Evolutionary conservation across 2,329 filamentous ascomycete genomes (phyloP).

Genomic region (Paraphaeosphaeria minitans): DNA sequence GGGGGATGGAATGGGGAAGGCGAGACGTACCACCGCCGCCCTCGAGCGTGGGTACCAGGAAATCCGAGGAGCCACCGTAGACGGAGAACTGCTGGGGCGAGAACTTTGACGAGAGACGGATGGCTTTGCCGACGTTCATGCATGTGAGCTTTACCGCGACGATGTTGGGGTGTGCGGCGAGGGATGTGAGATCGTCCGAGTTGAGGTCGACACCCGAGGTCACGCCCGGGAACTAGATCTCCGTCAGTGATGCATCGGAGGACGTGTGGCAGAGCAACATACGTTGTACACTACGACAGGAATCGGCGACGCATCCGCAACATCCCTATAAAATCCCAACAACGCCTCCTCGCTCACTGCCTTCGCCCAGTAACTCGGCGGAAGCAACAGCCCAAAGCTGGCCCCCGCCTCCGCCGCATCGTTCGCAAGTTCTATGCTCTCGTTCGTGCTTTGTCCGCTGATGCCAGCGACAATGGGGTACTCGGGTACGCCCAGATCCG

Average conservation of each 20-base stretch:
- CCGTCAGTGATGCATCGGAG: background rate
- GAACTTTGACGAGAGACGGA: conserved; percentile 59
- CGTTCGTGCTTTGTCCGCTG: conserved; percentile 39
- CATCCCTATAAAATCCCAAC: conserved; percentile 30
- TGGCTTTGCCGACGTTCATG: conserved; percentile 65
- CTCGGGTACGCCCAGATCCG: conserved; percentile 40
- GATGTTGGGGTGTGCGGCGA: conserved; percentile 62
- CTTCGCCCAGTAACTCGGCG: conserved; percentile 43
- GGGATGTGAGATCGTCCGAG: conserved; percentile 62
- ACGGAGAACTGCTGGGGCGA: conserved; percentile 63
- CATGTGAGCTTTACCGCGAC: conserved; percentile 71
- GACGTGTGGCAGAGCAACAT: background rate
- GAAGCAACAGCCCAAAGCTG: conserved; percentile 40
- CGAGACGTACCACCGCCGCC: conserved; percentile 46
- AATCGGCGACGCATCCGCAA: conserved; percentile 38
- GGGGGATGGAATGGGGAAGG: background rate
- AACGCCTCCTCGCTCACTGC: conserved; percentile 34
- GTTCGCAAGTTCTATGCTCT: conserved; percentile 41
- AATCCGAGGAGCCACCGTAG: conserved; percentile 72
- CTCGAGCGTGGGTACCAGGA: conserved; percentile 58
- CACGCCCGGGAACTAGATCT: conserved; percentile 62
- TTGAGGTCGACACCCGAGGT: conserved; percentile 72
- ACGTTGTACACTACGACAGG: conserved; percentile 52
- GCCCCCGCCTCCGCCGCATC: conserved; percentile 39
- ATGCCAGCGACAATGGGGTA: conserved; percentile 54